Conservation (phyloP, 768 basidiomycete genomes). For the Boletus pseudo-olivaceus region DNA sequence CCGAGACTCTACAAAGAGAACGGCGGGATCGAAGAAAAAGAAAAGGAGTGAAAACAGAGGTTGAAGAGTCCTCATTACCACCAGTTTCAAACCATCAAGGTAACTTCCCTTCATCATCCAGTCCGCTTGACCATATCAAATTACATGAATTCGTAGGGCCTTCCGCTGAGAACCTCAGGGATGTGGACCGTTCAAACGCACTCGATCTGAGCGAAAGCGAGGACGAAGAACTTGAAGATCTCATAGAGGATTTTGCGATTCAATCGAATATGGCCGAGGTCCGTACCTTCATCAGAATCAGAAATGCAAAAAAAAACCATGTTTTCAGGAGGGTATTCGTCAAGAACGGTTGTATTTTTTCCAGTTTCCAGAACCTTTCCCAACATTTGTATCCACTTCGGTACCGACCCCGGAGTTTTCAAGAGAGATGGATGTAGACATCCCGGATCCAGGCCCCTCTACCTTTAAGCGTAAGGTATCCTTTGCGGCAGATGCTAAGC, state of each 20-base stretch:
- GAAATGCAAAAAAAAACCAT: not conserved
- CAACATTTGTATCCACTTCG: conserved; percentile 52
- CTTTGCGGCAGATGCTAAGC: conserved; percentile 61
- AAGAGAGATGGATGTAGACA: conserved; percentile 36
- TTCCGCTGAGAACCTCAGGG: conserved; percentile 6
- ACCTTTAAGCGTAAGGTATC: conserved; percentile 47
- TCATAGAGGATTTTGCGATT: conserved; percentile 64
- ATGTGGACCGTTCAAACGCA: conserved; percentile 53
- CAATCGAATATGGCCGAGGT: conserved; percentile 41
- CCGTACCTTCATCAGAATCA: not conserved
- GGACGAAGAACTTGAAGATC: conserved; percentile 75
- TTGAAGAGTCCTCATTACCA: conserved; percentile 37
- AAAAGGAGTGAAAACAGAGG: conserved; percentile 39
- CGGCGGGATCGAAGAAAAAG: conserved; percentile 35
- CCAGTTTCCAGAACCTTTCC: conserved; percentile 87
- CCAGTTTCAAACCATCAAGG: conserved; percentile 33
- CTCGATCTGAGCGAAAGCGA: conserved; percentile 73
- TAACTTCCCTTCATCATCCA: conserved; percentile 13
- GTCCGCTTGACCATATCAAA: not conserved
- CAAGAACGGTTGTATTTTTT: conserved; percentile 82
- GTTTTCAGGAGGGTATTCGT: conserved; percentile 43
- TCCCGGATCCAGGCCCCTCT: conserved; percentile 22
- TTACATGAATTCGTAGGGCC: conserved; percentile 5
- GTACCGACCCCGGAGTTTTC: conserved; percentile 26
- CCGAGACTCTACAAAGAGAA: conserved; percentile 63